Evolutionary conservation across 2,329 filamentous ascomycete genomes (phyloP), one percentile per base, ranked within the genome.

Genomic region (Leptoxyphium fumago): DNA sequence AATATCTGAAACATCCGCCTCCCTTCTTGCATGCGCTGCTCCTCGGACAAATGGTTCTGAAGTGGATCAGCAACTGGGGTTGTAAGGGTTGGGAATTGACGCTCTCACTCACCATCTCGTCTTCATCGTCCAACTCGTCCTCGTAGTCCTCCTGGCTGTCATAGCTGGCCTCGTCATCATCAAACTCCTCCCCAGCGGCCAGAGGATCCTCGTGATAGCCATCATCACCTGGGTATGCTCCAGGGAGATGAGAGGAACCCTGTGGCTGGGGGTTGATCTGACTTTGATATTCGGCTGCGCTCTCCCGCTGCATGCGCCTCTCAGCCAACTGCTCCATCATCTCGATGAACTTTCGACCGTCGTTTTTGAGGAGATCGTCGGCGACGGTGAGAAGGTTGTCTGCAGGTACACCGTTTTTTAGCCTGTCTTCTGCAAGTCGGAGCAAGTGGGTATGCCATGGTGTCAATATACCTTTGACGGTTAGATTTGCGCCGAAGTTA

Each of bases 301-400:
- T 88, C 69, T 96, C 89, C 54, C 91, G 82, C 60, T 88, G 85
- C 89, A 98, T 95, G 56, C 91, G 79, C 56, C 89, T 84, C 68
- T 98, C 91, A 32, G 91, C 91, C 56, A 98, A 75, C 68, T 96
- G 89, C 64, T 98, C 91, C 91, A 98, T 98, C 91, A 98, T 98
- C 64, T 98, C 91, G 65, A 98, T 98, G 69, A 98, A 98, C 61
- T 94, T 94, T 66, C 94, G 94, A 58, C 91, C 91, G 65, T 98
- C 91, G 66, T 98, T 98, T 66, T 96, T 96, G 50, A 98, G 76
- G 52, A 98, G 74, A 67, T 98, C 91, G 71, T 98, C 91, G 63
- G 91, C 91, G 60, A 98, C 91, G 53, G 91, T 98, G 62, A 98
- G 79, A 65, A 98, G 95, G 61, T 91, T 93, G 71, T 91, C 88